Evolutionary conservation across 305 asterid genomes (phyloP), one percentile per base, ranked within the genome.

Genomic region (Rubia tinctorum): DNA sequence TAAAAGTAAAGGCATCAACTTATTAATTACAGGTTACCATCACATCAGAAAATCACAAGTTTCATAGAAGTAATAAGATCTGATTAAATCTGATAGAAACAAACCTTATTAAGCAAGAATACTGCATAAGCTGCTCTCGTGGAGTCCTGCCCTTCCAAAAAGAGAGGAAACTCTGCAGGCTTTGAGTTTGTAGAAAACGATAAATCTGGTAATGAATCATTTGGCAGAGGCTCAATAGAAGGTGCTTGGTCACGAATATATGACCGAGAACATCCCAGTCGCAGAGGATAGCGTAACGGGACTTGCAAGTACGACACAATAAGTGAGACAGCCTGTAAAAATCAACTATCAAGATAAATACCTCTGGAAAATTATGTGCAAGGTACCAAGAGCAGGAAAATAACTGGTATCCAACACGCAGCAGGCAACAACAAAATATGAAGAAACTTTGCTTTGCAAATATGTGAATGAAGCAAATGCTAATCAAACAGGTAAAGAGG

Each of bases 121-220:
- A 94, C 93, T 73, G 96, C 99, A 76, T 94, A 94, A 43, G 97
- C 99, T 79, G 99, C 96, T 86, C 98, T 90, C 66, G 99, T 94
- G 62, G 96, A 89, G 78, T 94, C 99, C 82, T 91, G 97, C 74
- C 98, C 96, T 86, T 94, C 98, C 71, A 91, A 76, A 68, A 90
- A 91, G 76, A 94, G 89, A 78, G 99, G 98, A 69, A 94, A 94
- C 73, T 94, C 98, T 70, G 86, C 91, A 15, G 91, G 88, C 77
- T 88, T 90, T 18, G 80, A 78, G 79, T 80, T 89, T 59, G 90
- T 80, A 18, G 82, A 78, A 77, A 72, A 71, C 78, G 67, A 40
- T 10, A 94, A 80, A 82, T 87, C 82, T 68, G 82, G 53, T 25
- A 79, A 73, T 53, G 85, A 71, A 83, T 83, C 85, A 68, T 89